phyloP scores from a whole-genome alignment of 1,284 basidiomycete genomes.

The Leucoagaricus sp. region DNA sequence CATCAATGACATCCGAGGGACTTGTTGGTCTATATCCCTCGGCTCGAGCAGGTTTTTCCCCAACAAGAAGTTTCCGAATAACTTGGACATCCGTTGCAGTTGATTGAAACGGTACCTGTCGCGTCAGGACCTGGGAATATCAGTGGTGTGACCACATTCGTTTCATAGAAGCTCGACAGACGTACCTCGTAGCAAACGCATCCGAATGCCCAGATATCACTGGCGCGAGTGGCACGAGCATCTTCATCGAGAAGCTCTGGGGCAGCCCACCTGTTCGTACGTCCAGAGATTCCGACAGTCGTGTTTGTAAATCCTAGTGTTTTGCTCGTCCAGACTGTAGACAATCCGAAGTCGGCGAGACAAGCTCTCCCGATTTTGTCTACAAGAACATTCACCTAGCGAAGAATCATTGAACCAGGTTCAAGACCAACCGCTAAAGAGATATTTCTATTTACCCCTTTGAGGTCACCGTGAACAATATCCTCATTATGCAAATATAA shows the following conservation, averaged over 20 bases:
- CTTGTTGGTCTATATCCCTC: neutral
- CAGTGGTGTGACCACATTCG: neutral
- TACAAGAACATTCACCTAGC: conserved; percentile 30
- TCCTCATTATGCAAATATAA: conserved; percentile 8
- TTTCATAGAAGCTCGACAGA: neutral
- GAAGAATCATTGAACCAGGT: neutral
- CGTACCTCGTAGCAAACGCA: conserved; percentile 16
- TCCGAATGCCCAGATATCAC: conserved; percentile 15
- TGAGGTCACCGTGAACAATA: conserved; percentile 13
- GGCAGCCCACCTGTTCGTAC: conserved; percentile 18
- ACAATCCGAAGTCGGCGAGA: conserved; percentile 25
- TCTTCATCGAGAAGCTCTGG: conserved; percentile 19
- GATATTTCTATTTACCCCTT: conserved; percentile 8
- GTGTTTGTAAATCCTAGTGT: conserved; percentile 10
- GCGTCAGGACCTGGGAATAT: neutral
- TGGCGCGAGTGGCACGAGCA: neutral
- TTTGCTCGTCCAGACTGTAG: conserved; percentile 16
- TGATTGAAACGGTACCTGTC: neutral
- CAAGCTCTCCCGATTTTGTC: conserved; percentile 17
- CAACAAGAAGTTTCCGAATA: neutral
- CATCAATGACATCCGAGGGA: neutral
- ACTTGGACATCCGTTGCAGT: neutral
- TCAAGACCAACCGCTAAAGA: neutral
- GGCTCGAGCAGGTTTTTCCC: neutral
- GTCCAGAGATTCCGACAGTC: neutral